These are phyloP conservation scores for Nannizziopsis barbatae DNA, from an alignment of 2,329 filamentous ascomycete genomes.

Conservation along the genomic window DNA sequence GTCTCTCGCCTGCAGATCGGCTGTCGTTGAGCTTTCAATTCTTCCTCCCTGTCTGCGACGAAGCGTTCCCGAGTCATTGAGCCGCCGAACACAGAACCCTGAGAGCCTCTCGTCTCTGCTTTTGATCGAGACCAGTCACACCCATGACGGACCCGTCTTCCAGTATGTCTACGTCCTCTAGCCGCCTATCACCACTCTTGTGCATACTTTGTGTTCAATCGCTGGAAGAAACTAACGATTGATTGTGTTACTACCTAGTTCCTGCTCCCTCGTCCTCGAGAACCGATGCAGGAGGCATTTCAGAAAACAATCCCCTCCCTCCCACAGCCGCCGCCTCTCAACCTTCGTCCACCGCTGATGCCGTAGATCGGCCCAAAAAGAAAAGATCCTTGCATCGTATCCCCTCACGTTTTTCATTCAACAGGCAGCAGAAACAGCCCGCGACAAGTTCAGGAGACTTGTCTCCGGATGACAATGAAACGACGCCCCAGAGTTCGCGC, in stretches of 20 bases:
- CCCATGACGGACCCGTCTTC: constrained; percentile 6
- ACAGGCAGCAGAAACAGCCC: constrained; percentile 26
- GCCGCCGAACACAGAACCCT: not conserved
- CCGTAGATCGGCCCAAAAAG: constrained; percentile 25
- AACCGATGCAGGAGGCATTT: constrained; percentile 1
- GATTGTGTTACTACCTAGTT: not conserved
- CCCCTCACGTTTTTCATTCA: constrained; percentile 31
- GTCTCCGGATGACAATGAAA: constrained; percentile 38
- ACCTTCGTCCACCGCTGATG: constrained; percentile 1
- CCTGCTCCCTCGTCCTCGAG: constrained; percentile 5
- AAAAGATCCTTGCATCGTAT: constrained; percentile 29
- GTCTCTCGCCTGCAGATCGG: not conserved
- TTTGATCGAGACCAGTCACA: not conserved
- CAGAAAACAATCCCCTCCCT: not conserved
- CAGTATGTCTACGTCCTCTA: constrained; percentile 1
- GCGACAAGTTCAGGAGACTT: constrained; percentile 26
- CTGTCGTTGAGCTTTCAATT: not conserved
- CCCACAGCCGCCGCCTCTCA: not conserved
- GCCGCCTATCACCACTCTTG: too few species aligned
- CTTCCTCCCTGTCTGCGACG: not conserved
- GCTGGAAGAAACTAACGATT: not conserved
- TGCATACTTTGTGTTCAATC: not conserved
- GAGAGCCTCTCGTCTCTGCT: not conserved
- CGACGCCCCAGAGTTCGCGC: constrained; percentile 44
- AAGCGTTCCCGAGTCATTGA: not conserved